Base-by-base conservation (phyloP, 2,329 filamentous ascomycete genomes). In the Diaporthe caulivora region DNA sequence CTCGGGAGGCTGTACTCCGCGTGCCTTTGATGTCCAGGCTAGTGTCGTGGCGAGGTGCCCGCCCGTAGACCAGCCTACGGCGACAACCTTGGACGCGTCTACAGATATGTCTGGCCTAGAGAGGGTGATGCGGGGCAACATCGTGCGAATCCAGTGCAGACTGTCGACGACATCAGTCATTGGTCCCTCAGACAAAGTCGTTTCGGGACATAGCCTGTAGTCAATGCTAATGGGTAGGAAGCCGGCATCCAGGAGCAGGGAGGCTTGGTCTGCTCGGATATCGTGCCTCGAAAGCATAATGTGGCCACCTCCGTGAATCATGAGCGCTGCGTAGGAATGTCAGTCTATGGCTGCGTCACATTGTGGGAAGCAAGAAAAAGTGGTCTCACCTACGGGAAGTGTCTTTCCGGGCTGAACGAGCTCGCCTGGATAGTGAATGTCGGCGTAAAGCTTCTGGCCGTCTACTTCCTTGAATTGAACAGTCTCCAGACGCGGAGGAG, bases 201-300 rank as follows among this genome's bases (percentile, higher is more conserved):
- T 80, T 55, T 88, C 86, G 0, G 87, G 87, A 72, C 87, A 89
- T 1, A 89, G 81, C 0, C 86, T 79, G 74, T 89, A 87, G 76
- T 89, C 87, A 0, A 88, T 69, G 74, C 84, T 86, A 15, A 89
- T 77, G 0, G 87, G 86, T 2, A 88, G 77, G 53, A 88, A 80
- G 0, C 85, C 84, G 7, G 77, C 65, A 0, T 78, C 72, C 0
- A 88, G 79, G 0, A 88, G 80, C 1, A 78, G 72, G 7, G 77
- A 67, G 0, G 80, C 83, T 70, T 88, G 87, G 5, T 72, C 62
- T 2, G 80, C 79, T 1, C 82, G 78, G 7, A 86, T 76, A 8
- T 81, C 83, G 54, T 81, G 81, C 10, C 84, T 79, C 0, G 81
- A 82, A 11, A 85, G 78, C 42, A 82, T 81, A 7, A 86, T 76